Evolutionary conservation across 768 basidiomycete species (phyloP).

Genomic region (Suillus discolor): DNA sequence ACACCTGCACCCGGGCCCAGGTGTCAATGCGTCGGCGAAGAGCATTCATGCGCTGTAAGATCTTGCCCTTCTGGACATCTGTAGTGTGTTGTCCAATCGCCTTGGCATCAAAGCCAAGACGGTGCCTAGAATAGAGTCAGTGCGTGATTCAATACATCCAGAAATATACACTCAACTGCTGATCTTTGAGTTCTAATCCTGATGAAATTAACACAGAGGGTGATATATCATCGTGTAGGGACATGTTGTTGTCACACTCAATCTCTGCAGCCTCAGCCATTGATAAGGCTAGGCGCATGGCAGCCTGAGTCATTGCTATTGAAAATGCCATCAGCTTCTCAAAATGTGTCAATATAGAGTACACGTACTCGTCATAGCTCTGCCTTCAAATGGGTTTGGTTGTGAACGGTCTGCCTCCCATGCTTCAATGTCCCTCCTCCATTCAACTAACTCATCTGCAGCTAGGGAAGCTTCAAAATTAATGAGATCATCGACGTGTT

Average conservation of each 20-base stretch:
- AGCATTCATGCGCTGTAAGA: not conserved
- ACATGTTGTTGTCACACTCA: conserved; percentile 1
- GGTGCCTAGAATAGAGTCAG: not conserved
- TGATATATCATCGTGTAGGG: not conserved
- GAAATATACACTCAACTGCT: not conserved
- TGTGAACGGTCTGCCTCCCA: conserved; percentile 1
- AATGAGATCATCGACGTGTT: not conserved
- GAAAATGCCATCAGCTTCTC: not conserved
- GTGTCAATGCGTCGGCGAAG: not conserved
- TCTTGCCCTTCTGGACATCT: conserved; percentile 2
- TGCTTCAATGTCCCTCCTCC: not conserved
- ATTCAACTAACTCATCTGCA: not conserved
- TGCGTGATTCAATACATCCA: not conserved
- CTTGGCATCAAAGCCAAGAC: not conserved
- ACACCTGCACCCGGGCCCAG: not conserved
- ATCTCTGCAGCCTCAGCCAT: conserved; percentile 1
- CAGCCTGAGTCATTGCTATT: not conserved
- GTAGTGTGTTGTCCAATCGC: not conserved
- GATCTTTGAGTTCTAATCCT: not conserved
- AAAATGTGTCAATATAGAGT: not conserved
- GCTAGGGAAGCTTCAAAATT: not conserved
- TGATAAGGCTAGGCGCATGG: not conserved
- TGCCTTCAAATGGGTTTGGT: not conserved
- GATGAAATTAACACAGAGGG: not conserved
- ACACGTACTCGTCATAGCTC: not conserved